Evolutionary conservation across 257 asterid genomes (phyloP).

Genomic region (Solanum sparsipilum): DNA sequence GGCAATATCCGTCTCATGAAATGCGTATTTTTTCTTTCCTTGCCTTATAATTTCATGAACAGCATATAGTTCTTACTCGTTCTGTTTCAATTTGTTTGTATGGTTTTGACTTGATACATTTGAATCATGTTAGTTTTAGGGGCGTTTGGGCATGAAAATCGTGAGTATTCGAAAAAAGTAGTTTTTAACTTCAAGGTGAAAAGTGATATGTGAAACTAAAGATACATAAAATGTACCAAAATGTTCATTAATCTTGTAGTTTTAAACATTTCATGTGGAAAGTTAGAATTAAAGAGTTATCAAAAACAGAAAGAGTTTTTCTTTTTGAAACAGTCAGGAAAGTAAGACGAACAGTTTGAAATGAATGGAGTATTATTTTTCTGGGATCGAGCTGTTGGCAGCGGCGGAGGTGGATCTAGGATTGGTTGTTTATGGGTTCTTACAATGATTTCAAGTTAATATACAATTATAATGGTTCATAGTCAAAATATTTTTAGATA

Average conservation of each 20-base stretch:
- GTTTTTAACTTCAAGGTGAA: background rate
- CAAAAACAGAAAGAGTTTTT: background rate
- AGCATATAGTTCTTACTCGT: background rate
- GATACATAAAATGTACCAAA: background rate
- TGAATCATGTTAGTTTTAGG: background rate
- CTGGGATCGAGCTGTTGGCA: background rate
- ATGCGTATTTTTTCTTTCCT: conserved; percentile 37
- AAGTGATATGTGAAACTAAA: background rate
- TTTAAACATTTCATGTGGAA: background rate
- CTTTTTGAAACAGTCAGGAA: background rate
- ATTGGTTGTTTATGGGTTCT: background rate
- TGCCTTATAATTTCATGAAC: background rate
- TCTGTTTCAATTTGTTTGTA: background rate
- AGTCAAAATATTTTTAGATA: background rate
- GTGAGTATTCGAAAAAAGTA: background rate
- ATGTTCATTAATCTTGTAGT: background rate
- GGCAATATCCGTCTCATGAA: conserved; percentile 88
- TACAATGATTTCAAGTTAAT: background rate
- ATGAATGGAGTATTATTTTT: background rate
- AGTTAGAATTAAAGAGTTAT: background rate
- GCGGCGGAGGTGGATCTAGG: background rate
- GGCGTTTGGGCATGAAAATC: background rate
- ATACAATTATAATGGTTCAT: background rate
- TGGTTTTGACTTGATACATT: background rate
- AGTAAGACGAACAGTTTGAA: background rate